These are phyloP conservation scores for Talaromyces sp. DNA, from an alignment of 2,329 filamentous ascomycete species.

Conservation along the genomic window DNA sequence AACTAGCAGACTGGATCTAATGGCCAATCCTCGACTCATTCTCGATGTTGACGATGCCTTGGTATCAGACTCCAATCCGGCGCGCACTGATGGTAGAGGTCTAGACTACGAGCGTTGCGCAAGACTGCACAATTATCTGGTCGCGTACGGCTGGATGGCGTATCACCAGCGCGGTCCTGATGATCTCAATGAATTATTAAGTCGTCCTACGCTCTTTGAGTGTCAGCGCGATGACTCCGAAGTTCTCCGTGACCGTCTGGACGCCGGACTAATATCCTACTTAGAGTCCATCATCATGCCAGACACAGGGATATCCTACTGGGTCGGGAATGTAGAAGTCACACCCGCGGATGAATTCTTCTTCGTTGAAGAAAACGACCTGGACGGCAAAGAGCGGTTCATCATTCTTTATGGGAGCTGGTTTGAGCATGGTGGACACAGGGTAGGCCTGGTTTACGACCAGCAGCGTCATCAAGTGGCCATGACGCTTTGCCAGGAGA, in stretches of 20 bases:
- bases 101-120: conserved; percentile 23
- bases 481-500: conserved; percentile 7
- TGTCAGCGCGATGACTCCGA: conserved; percentile 2
- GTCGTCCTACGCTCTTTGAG: conserved; percentile 5
- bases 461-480: conserved; percentile 16
- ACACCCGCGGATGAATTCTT: not conserved
- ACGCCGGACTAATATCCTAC: conserved; percentile 18
- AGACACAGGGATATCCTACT: conserved; percentile 7
- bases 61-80: conserved; percentile 6
- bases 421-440: conserved; percentile 20
- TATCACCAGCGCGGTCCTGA: conserved; percentile 17
- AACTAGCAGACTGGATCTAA: not conserved
- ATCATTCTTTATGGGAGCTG: conserved; percentile 22
- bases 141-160: conserved; percentile 25
- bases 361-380: not conserved
- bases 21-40: not conserved
- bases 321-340: not conserved
- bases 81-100: not conserved
- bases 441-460: conserved; percentile 19
- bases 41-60: conserved; percentile 14
- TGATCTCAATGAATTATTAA: conserved; percentile 15
- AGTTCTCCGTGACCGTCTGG: not conserved
- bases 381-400: conserved; percentile 12
- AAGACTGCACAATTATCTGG: conserved; percentile 27
- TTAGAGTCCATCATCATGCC: conserved; percentile 21